Base-by-base conservation (phyloP, 2,329 filamentous ascomycete species). In the Sclerotinia borealis region DNA sequence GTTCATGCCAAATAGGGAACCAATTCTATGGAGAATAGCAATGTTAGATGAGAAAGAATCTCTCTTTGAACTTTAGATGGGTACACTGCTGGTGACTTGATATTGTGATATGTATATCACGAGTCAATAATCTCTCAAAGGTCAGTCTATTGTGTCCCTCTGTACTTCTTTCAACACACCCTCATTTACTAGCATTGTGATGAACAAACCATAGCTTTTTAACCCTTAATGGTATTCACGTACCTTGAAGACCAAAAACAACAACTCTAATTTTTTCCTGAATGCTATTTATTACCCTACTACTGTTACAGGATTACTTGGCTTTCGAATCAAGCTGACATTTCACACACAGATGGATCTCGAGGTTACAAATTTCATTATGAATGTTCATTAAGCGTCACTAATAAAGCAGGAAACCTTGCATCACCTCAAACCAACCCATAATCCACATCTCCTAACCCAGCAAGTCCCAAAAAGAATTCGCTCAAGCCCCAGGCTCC, bases 391-490 rank as follows among this genome's bases (percentile, higher is more conserved):
- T 34, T 31, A 41, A 31, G 36, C 15, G 47, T 52, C 54, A 45
- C 48, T 54, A 54, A 52, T 19, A 22, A 34, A 25, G 17, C 36
- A 45, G 10, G n/a, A 25, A 34, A 9, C 37, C 10, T 31, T 19
- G 6, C 19, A 45, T 22, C 37, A 22, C 29, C 59, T 71, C 56
- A 75, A 61, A 74, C 67, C 36, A 73, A 67, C 67, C 75, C 75
- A 69, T 74, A 76, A 64, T 70, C 68, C 43, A 43, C 58, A 49
- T 63, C 60, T 49, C 75, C 74, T 70, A 73, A 73, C 58, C 80
- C 82, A 22, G 89, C 88, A 71, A 98, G 74, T 0, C 93, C 95
- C 50, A 83, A 78, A 77, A 97, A 88, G 77, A 99, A 93, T 75
- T 88, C 85, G 39, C 89, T 88, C 68, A 98, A 72, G 0, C 85